Base-by-base conservation (phyloP, 2,329 filamentous ascomycete species). In the Pseudocercospora fijiensis region DNA sequence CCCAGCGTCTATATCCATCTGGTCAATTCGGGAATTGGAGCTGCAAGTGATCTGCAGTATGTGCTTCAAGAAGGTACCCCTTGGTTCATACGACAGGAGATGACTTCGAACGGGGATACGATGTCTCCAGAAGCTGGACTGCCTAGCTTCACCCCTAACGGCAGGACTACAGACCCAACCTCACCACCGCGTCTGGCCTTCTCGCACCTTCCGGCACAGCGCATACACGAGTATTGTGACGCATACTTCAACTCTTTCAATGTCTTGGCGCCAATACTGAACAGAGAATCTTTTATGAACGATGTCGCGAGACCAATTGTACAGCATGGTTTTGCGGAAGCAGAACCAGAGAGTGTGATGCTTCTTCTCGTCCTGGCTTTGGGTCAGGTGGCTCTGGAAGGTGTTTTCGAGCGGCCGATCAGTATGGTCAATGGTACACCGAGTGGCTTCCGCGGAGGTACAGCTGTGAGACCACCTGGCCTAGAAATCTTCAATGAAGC, bases 401-500 rank as follows among this genome's bases (percentile, higher is more conserved):
- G 81, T 6, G 75, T 78, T 4, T 78, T 79, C 28, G 83, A 82
- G 13, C 72, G 75, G 16, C 80, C 85, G 2, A 75, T 84, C 45
- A 76, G 77, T 53, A 70, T 75, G 5, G 75, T 79, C 58, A 78
- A 82, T 43, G 79, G 80, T 11, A 78, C 78, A 1, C 73, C 78
- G 1, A 85, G 84, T 68, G 84, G 84, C 2, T 76, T 86, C 24
- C 80, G 81, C 45, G 85, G 84, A 11, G 83, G 84, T 0, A 79
- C 80, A 1, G 68, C 74, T 2, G 76, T 79, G 13, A 77, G 76
- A 18, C 85, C 85, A 1, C 86, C 86, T 0, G 86, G 86, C 0
- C 72, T 88, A 2, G 79, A 79, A 0, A 79, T 86, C 37, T 88
- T 88, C 74, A 88, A 88, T 66, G 86, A 88, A 73, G 86, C 85